phyloP scores from a whole-genome alignment of 192 early-diverging fungal genomes.

The Mortierella alpina region DNA sequence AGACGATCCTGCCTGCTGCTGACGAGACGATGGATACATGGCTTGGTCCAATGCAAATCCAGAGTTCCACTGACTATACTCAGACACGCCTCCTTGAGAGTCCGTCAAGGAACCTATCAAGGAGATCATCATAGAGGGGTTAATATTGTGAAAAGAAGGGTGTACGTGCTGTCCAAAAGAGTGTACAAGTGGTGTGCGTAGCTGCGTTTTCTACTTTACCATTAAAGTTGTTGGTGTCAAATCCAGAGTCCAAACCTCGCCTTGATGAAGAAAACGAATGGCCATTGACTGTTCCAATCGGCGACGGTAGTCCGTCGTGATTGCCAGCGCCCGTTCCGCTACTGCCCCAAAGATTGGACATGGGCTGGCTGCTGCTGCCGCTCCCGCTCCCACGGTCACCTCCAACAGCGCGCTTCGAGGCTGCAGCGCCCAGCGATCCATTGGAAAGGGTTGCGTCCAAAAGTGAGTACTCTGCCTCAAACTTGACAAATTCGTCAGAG shows the following conservation, averaged over 20 bases:
- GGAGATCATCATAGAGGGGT: not conserved
- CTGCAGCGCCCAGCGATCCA: not conserved
- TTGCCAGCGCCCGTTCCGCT: not conserved
- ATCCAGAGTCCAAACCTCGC: slow-evolving; percentile 26
- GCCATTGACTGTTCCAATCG: slow-evolving; percentile 44
- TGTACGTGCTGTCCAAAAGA: too few relatives aligned
- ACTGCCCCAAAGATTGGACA: slow-evolving; percentile 19
- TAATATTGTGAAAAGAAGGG: not conserved
- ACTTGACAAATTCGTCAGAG: slow-evolving; percentile 41
- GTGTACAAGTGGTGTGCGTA: not conserved
- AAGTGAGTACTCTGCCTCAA: slow-evolving; percentile 36
- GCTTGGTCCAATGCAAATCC: slow-evolving; percentile 44
- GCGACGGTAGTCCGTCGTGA: slow-evolving; percentile 37
- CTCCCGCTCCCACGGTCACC: slow-evolving; percentile 15
- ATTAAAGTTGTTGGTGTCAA: slow-evolving; percentile 28
- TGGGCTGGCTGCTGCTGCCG: slow-evolving; percentile 11
- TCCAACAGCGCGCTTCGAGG: slow-evolving; percentile 23
- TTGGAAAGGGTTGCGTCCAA: slow-evolving; percentile 16
- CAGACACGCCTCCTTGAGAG: slow-evolving; percentile 20
- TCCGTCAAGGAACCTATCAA: slow-evolving; percentile 19
- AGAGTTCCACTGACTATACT: slow-evolving; percentile 54
- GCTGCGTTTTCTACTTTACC: slow-evolving; percentile 5
- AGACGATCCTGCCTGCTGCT: slow-evolving; percentile 11
- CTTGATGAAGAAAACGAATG: slow-evolving; percentile 20
- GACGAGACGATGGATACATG: slow-evolving; percentile 29